Base-by-base conservation (phyloP, 139 green algal species). In the Chlamydomonas eustigma region DNA sequence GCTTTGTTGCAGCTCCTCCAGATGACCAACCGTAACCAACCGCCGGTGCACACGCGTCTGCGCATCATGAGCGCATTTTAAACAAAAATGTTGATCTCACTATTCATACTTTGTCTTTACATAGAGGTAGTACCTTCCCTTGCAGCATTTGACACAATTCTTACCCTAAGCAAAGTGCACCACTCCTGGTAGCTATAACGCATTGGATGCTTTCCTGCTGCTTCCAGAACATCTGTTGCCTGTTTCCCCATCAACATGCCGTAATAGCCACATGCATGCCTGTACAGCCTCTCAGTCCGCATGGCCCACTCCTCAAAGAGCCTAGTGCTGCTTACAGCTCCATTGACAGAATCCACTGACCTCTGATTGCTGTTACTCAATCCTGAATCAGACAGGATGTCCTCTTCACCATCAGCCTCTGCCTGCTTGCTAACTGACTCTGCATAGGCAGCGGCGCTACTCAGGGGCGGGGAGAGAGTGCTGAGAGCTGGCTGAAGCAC, bases 161-260 rank as follows among this genome's bases (percentile, higher is more conserved):
- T 1, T 37, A 87, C 87, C 85, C 87, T 76, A 63, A 94, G 76
- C 76, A 94, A 80, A 3, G 84, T 84, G 44, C 76, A 39, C 75
- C 84, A 94, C 58, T 93, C 90, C 1, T 77, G 36, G 3, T 82
- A 71, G 8, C 52, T 64, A 70, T 84, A 93, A 37, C 86, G 82
- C 28, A 75, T 74, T 2, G 90, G 88, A 51, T 70, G 75, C 33
- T 90, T 84, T 0, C 37, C 69, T 2, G 82, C 86, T 3, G 83
- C 76, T 18, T 28, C 12, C 2, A 64, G 64, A 32, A 93, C 69
- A 70, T 93, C 64, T 30, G 82, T 84, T 24, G 87, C 84, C 8
- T 73, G 35, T n/a, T 76, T 68, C 39, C 82, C 74, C 5, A 76
- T 78, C 37, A 92, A 73, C 71, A 91, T 64, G 4, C 51, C 76